These are phyloP conservation scores for Megacollybia platyphylla DNA, from an alignment of 1,284 basidiomycete genomes.

Conservation along the genomic window DNA sequence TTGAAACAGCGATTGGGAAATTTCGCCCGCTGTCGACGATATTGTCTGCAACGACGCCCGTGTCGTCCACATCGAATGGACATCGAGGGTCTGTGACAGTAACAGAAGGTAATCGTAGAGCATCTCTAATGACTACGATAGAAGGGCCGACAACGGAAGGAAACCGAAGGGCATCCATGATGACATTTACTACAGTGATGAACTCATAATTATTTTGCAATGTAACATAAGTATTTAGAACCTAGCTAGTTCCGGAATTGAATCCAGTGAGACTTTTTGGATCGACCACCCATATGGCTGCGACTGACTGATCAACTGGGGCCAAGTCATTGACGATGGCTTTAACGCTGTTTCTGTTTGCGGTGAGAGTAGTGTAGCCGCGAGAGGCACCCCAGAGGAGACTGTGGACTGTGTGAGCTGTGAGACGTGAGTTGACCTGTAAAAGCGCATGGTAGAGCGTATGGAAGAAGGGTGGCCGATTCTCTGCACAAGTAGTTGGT, in stretches of 20 bases:
- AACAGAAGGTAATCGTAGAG: no score
- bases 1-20: no score
- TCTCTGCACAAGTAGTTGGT: background rate
- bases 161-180: background rate
- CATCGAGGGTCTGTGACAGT: no score
- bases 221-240: no score
- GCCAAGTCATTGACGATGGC: constrained; percentile 5
- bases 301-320: constrained; percentile 17
- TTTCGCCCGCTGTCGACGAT: no score
- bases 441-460: constrained; percentile 4
- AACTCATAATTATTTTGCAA: background rate
- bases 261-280: constrained; percentile 60
- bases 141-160: no score
- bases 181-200: background rate
- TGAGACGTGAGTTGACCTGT: constrained; percentile 39
- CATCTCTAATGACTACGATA: no score
- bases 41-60: no score
- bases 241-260: no score
- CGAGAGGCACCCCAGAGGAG: constrained; percentile 54
- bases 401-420: constrained; percentile 58
- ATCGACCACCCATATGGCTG: constrained; percentile 62
- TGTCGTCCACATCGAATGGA: no score
- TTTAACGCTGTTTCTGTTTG: constrained; percentile 66
- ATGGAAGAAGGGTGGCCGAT: background rate
- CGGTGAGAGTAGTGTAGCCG: constrained; percentile 74